A percentile compares a stretch with the other conserved stretches of the same genome.
Evolutionary conservation across 345 rosid genomes (phyloP).

Genomic region (Brassica juncea): DNA sequence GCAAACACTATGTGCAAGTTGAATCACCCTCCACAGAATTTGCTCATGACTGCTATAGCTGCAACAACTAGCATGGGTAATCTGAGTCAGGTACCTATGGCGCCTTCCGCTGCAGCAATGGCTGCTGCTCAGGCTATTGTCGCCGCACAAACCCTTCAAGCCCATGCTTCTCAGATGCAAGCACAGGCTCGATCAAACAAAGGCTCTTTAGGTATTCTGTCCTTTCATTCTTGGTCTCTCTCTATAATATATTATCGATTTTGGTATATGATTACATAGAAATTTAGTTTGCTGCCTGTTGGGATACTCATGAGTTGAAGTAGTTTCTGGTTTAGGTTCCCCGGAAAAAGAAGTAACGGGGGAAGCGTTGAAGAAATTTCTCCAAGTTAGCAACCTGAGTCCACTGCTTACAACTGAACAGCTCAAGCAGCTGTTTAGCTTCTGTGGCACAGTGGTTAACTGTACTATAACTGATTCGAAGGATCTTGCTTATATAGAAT

Average conservation of each 20-base stretch:
- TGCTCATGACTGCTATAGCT: slow-evolving; percentile 94
- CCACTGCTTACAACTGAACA: slow-evolving; percentile 90
- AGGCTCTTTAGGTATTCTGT: slow-evolving; percentile 61
- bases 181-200: slow-evolving; percentile 74
- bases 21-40: slow-evolving; percentile 89
- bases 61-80: slow-evolving; percentile 90
- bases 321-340: slow-evolving; percentile 51
- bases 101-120: slow-evolving; percentile 99
- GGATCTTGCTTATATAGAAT: slow-evolving; percentile 89
- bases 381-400: slow-evolving; percentile 97
- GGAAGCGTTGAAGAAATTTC: slow-evolving; percentile 70
- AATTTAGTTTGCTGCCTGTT: slow-evolving; percentile 17
- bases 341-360: slow-evolving; percentile 56
- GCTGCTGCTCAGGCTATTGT: slow-evolving; percentile 99
- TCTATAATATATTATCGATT: background rate
- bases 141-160: slow-evolving; percentile 99
- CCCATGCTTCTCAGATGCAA: slow-evolving; percentile 97
- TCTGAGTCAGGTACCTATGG: slow-evolving; percentile 94
- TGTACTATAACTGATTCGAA: slow-evolving; percentile 86
- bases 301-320: slow-evolving; percentile 15
- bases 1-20: slow-evolving; percentile 77
- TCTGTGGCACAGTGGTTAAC: slow-evolving; percentile 84
- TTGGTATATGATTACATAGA: background rate
- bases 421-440: slow-evolving; percentile 88
- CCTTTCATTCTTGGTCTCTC: background rate